These are phyloP conservation scores for Camelina laxa DNA, from an alignment of 345 rosid genomes.

Conservation along the genomic window DNA sequence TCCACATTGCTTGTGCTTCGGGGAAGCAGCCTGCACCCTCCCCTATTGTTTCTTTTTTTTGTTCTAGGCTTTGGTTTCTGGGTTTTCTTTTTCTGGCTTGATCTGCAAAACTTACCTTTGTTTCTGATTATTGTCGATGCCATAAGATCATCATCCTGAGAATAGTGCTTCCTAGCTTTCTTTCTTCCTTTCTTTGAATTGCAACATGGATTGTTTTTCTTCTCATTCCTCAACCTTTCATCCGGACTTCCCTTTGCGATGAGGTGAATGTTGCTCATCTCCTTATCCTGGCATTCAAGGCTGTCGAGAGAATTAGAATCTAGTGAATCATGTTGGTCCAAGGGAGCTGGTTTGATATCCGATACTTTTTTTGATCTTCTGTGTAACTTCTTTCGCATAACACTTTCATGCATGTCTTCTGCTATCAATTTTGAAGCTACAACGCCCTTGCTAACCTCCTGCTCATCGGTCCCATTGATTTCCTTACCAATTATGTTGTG, in stretches of 20 bases:
- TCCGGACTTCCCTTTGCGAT: slow-evolving; percentile 47
- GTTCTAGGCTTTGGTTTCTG: slow-evolving; percentile 52
- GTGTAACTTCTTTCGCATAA: slow-evolving; percentile 56
- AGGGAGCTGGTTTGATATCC: slow-evolving; percentile 51
- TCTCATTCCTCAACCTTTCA: slow-evolving; percentile 46
- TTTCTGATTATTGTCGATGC: slow-evolving; percentile 62
- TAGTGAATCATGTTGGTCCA: slow-evolving; percentile 46
- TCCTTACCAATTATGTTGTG: slow-evolving; percentile 25
- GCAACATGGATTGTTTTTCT: slow-evolving; percentile 39
- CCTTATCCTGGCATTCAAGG: slow-evolving; percentile 43
- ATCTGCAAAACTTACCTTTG: slow-evolving; percentile 51
- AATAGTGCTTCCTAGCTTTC: slow-evolving; percentile 54
- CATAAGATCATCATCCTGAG: slow-evolving; percentile 67
- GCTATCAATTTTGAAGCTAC: slow-evolving; percentile 46
- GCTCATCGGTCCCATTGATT: slow-evolving; percentile 45
- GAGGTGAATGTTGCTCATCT: slow-evolving; percentile 34
- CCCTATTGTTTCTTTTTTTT: slow-evolving; percentile 54
- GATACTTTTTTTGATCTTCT: slow-evolving; percentile 78
- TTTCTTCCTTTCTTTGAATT: slow-evolving; percentile 48
- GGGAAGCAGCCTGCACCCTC: slow-evolving; percentile 74
- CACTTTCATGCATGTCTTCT: slow-evolving; percentile 47
- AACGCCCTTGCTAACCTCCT: slow-evolving; percentile 46
- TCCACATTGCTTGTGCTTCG: slow-evolving; percentile 55
- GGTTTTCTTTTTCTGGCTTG: slow-evolving; percentile 56
- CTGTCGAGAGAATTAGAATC: slow-evolving; percentile 32